Percentiles rank a stretch among this genome's conserved stretches.
Evolutionary conservation across 768 basidiomycete genomes (phyloP).

Genomic region (Phanerochaete carnosa): DNA sequence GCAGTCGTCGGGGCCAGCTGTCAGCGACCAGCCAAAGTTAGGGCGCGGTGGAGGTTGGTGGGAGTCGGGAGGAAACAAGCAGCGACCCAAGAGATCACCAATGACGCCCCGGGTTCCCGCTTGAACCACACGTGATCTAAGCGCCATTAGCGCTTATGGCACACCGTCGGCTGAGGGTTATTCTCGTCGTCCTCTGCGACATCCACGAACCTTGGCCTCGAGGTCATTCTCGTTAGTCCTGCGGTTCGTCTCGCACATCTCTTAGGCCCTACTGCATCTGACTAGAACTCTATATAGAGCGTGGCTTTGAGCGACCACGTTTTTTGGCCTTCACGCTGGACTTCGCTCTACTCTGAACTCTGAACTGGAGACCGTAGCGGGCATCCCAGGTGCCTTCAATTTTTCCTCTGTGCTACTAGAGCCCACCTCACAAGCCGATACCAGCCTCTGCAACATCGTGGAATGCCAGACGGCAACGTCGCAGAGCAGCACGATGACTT

Average conservation of each 20-base stretch:
- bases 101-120: not conserved
- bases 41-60: no score
- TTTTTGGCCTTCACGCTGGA: not conserved
- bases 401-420: not conserved
- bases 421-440: not conserved
- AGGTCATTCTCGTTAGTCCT: not conserved
- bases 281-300: not conserved
- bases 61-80: not conserved
- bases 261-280: not conserved
- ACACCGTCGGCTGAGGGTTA: not conserved
- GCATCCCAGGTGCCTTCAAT: not conserved
- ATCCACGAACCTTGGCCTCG: not conserved
- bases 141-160: not conserved
- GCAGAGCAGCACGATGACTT: constrained; percentile 30
- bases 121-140: not conserved
- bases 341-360: not conserved
- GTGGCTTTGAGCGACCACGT: not conserved
- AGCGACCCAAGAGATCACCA: not conserved
- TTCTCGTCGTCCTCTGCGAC: not conserved
- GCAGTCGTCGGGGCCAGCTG: not conserved
- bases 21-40: not conserved
- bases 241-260: not conserved
- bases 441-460: constrained; percentile 8
- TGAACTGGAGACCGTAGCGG: not conserved
- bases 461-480: constrained; percentile 13